Base-by-base conservation (phyloP, 495 filamentous ascomycete species). In the Elasticomyces elasticus region DNA sequence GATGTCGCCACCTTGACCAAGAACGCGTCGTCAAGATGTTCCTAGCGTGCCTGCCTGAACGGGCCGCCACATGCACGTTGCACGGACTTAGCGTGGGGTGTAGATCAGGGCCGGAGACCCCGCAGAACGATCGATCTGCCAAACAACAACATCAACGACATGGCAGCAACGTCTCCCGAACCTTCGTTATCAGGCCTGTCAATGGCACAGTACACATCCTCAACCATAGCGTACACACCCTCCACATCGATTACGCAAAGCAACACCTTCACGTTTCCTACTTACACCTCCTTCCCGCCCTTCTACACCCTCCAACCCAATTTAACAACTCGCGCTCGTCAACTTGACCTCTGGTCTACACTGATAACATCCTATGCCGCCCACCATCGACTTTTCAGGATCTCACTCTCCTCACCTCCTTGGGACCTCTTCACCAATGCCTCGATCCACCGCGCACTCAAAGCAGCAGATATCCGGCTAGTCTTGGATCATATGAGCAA, bases 321-420 rank as follows among this genome's bases (percentile, higher is more conserved):
- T 74, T 74, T 73, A 59, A 72, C 74, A 26, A 95, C 87, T 11
- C 85, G 79, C 62, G 76, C 79, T 67, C 76, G 80, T 22, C 92
- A 97, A 66, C 80, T 89, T 49, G 69, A 75, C 30, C 86, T 85
- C 71, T 98, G 92, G 92, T 82, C 84, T 37, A 64, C 78, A n/a
- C 79, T 95, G 17, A 81, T 98, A 62, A 87, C 85, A 53, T 62
- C 82, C 62, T 98, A 92, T 82, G 89, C 86, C 67, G 79, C 80
- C 0, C 75, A 84, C 66, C 79, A 91, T 69, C 80, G 76, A 37
- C 65, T 86, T 62, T 94, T 79, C 74, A 77, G 79, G 27, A 76
- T 96, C 26, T 72, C 81, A 2, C 71, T 92, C 12, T 61, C 58
- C 41, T 23, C 54, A 2, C 58, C 28, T 1, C 60, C 60, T 12